Evolutionary conservation across 1,284 basidiomycete genomes (phyloP), one percentile per base, ranked within the genome.

Genomic region (Porodaedalea pini): DNA sequence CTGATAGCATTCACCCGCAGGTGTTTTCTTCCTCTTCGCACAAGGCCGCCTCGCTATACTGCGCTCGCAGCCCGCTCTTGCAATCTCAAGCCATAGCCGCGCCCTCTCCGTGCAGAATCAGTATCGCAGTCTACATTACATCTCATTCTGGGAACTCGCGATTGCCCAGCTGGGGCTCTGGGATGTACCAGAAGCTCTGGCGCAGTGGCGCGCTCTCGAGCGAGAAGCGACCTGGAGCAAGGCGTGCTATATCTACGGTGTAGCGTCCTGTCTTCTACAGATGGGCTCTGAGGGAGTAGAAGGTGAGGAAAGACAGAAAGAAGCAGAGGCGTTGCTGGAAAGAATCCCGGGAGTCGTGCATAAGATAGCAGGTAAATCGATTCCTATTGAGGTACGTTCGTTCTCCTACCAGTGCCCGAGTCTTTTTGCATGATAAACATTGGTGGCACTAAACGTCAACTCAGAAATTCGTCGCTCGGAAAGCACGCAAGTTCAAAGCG

Each of bases 1-100:
- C 36, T 64, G 63, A 65, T 65, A 64, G 3, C 11, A 69, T 70
- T 65, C 49, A 21, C 56, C 47, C 56, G 50, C 2, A 69, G 78
- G 80, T 58, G 75, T 81, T 61, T 84, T 83, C 69, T 85, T 80
- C 77, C 73, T 84, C 13, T 83, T 81, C 70, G 82, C 79, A 67
- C 77, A 80, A 58, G 80, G 81, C 2, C 72, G 81, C 13, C 70
- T 83, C 36, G 73, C 77, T 61, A 10, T 55, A 6, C 77, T 79
- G 1, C 75, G 80, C 64, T 77, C 77, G 32, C 72, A 78, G 59
- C 79, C 81, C 6, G 76, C 78, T 57, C 71, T 71, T 57, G 75
- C 75, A n/a, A 69, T 76, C 57, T 69, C 70, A 57, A 69, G 70
- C 63, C 76, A 72, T 64, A 65, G 69, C 29, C 67, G 65, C 39